Conservation (phyloP, 202 grass and related monocot species). For the Setaria viridis region DNA sequence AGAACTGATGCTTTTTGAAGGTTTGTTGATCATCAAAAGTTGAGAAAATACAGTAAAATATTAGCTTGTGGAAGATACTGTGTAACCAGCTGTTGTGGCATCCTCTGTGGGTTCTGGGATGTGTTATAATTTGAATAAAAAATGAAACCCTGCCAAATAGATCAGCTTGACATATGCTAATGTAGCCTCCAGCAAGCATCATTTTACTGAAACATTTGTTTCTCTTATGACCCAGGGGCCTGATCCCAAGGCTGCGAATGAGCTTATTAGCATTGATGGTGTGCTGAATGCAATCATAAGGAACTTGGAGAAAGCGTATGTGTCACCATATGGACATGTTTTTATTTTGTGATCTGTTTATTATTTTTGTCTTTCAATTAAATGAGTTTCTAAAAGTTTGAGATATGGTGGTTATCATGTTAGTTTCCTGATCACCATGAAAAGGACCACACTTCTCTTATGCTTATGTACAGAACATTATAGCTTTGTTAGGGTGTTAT, state of each 20-base stretch:
- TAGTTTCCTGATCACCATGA: slow-evolving; percentile 3
- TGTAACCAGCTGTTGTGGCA: too few species aligned
- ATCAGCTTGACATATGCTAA: slow-evolving; percentile 17
- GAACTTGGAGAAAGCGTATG: slow-evolving; percentile 80
- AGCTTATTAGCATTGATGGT: slow-evolving; percentile 75
- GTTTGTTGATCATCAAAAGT: neutral
- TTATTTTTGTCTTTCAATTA: slow-evolving; percentile 18
- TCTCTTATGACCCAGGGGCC: slow-evolving; percentile 70
- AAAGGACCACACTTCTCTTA: neutral
- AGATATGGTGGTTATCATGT: slow-evolving; percentile 31
- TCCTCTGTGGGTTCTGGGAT: neutral
- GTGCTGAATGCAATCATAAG: slow-evolving; percentile 62
- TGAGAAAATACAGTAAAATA: neutral
- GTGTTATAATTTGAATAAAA: neutral
- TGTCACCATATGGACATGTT: slow-evolving; percentile 44
- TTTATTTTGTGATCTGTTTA: slow-evolving; percentile 20
- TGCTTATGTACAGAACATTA: neutral
- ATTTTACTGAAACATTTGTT: slow-evolving; percentile 36
- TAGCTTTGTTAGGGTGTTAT: neutral
- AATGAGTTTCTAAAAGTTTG: slow-evolving; percentile 5
- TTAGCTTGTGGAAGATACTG: neutral
- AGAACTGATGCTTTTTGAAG: neutral
- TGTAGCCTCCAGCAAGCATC: slow-evolving; percentile 20
- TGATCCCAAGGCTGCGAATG: slow-evolving; percentile 76
- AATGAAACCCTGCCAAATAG: neutral